phyloP scores from a whole-genome alignment of 257 asterid species.

The Nicotiana knightiana region DNA sequence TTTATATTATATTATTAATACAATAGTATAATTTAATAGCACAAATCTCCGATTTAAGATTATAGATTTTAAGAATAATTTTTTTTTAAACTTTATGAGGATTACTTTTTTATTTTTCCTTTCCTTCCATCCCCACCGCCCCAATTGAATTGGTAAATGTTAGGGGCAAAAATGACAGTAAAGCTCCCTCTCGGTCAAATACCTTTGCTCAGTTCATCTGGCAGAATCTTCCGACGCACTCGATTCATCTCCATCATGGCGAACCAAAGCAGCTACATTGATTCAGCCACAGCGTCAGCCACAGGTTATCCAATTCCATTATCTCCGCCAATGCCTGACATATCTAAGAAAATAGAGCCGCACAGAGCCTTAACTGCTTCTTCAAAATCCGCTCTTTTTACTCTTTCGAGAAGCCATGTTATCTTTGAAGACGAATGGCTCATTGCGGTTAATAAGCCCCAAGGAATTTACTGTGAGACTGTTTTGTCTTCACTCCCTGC shows the following conservation, averaged over 20 bases:
- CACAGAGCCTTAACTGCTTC: conserved; percentile 74
- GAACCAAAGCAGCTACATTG: conserved; percentile 25
- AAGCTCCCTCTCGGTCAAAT: conserved; percentile 19
- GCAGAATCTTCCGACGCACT: conserved; percentile 13
- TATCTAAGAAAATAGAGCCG: conserved; percentile 71
- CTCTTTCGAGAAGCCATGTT: conserved; percentile 54
- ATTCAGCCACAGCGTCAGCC: conserved; percentile 16
- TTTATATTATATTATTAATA: too few species aligned
- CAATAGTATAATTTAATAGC: too few species aligned
- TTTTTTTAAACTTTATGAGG: too few species aligned
- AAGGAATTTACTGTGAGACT: conserved; percentile 71
- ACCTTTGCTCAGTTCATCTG: background rate
- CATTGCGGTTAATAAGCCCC: conserved; percentile 85
- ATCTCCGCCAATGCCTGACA: conserved; percentile 58
- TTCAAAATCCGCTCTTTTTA: conserved; percentile 60
- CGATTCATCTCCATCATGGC: conserved; percentile 42
- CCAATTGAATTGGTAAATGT: background rate
- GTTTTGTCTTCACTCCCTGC: conserved; percentile 44
- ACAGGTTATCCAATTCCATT: conserved; percentile 60
- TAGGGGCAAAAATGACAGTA: conserved; percentile 5
- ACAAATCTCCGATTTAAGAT: too few species aligned
- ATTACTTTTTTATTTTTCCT: too few species aligned
- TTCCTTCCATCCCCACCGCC: too few species aligned
- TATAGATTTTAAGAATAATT: too few species aligned
- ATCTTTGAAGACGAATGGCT: conserved; percentile 90